Evolutionary conservation across 148 eudicot genomes (phyloP), one percentile per base, ranked within the genome.

Genomic region (Nepenthes gracilis): DNA sequence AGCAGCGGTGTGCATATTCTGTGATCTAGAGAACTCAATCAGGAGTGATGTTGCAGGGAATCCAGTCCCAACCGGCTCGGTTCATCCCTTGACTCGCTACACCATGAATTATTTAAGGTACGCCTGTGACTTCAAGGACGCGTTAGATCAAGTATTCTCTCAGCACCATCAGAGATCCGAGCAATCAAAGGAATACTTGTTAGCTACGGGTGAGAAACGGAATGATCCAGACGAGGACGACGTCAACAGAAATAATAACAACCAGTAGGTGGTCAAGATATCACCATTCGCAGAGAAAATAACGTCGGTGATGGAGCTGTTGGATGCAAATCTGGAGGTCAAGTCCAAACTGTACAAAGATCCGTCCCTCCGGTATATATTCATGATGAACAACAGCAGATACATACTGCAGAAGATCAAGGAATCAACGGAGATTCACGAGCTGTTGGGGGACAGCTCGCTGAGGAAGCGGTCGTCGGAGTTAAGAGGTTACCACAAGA

Each of bases 61-160:
- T 4, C 80, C 88, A 0, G 85, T 82, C 37, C 94, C 96, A 0
- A 82, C 88, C 1, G 97, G 97, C 2, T 94, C 88, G 0, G 83
- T 92, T 23, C 97, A 92, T 65, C 97, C 96, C 2, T 72, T 92
- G 54, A 88, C 96, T 10, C 83, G 97, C 0, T 88, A 88, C 72
- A 93, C 88, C 10, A 78, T 92, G 86, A 92, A 92, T 54, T 92
- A 88, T 63, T 64, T 92, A 0, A 55, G 80, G 52, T 83, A 81
- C 32, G 79, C 97, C 0, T 81, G 94, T 37, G 96, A 88, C 64
- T 92, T 80, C 63, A 85, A 74, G 57, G 80, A 81, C 9, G 68
- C 86, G 2, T 68, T 87, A 1, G 83, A 91, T 43, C 70, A 78
- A 12, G 78, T 91, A 4, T 91, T 87, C 55, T 68, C 67, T 2